Evolutionary conservation across 108 stramenopile species (phyloP).

Genomic region (Cyclostephanos invisitatus): DNA sequence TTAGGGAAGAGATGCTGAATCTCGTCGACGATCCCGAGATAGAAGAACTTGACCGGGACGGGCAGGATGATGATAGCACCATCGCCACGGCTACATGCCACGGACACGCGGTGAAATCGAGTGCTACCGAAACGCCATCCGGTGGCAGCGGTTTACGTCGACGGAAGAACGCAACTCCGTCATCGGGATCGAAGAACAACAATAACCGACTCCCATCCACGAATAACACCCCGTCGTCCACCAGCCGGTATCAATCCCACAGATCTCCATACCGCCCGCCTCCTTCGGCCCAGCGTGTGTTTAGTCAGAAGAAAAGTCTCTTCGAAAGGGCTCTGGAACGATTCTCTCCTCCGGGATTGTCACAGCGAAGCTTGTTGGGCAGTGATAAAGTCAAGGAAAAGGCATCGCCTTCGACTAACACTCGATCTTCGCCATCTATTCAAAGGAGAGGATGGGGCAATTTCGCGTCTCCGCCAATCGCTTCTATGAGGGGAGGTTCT

Average conservation of each 20-base stretch:
- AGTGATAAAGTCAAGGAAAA: slow-evolving; percentile 14
- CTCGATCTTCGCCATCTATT: slow-evolving; percentile 3
- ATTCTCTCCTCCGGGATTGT: slow-evolving; percentile 40
- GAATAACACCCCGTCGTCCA: slow-evolving; percentile 31
- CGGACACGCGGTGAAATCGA: background rate
- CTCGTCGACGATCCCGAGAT: slow-evolving; percentile 42
- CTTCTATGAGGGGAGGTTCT: slow-evolving; percentile 29
- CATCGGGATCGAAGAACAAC: slow-evolving; percentile 16
- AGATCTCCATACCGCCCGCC: slow-evolving; percentile 28
- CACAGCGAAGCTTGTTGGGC: slow-evolving; percentile 7
- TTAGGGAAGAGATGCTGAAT: slow-evolving; percentile 72
- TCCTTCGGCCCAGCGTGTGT: slow-evolving; percentile 28
- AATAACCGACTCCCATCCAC: slow-evolving; percentile 7
- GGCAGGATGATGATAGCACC: slow-evolving; percentile 41
- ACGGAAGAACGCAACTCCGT: slow-evolving; percentile 22
- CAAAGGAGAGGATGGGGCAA: slow-evolving; percentile 48
- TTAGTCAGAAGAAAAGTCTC: slow-evolving; percentile 45
- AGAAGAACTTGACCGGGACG: slow-evolving; percentile 33
- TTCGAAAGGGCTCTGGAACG: slow-evolving; percentile 47
- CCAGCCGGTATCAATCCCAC: slow-evolving; percentile 18
- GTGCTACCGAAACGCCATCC: slow-evolving; percentile 8
- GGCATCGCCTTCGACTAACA: slow-evolving; percentile 12
- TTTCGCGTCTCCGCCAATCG: slow-evolving; percentile 42
- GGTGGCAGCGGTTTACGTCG: slow-evolving; percentile 45
- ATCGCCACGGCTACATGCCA: slow-evolving; percentile 31